Percentiles rank a stretch among this genome's conserved stretches.
phyloP scores from a whole-genome alignment of 805 yeast species.

The Starmerella floricola region DNA sequence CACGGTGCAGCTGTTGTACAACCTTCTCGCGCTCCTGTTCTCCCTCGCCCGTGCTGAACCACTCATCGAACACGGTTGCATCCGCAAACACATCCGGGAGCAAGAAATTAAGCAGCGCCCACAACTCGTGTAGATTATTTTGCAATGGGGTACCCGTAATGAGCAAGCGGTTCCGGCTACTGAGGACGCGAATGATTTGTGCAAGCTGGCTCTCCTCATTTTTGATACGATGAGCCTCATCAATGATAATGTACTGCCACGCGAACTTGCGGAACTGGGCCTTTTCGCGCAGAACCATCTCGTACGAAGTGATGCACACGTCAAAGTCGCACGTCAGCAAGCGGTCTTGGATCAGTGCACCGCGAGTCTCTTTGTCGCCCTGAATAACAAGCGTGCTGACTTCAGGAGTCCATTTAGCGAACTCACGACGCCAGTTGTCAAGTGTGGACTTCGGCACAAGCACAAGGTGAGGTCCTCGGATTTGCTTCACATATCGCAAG shows the following conservation, averaged over 20 bases:
- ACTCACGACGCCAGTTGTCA: slow-evolving; percentile 94
- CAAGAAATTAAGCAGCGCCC: slow-evolving; percentile 86
- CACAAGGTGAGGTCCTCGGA: slow-evolving; percentile 82
- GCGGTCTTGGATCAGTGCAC: slow-evolving; percentile 42
- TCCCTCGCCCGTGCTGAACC: slow-evolving; percentile 42
- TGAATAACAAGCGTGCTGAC: slow-evolving; percentile 75
- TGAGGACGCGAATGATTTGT: slow-evolving; percentile 80
- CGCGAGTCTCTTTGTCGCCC: slow-evolving; percentile 78
- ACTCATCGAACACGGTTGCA: slow-evolving; percentile 75
- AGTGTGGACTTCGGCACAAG: slow-evolving; percentile 92
- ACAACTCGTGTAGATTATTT: slow-evolving; percentile 85
- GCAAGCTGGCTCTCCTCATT: slow-evolving; percentile 87
- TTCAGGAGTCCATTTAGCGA: slow-evolving; percentile 91
- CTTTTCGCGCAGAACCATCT: slow-evolving; percentile 86
- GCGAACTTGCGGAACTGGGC: slow-evolving; percentile 62
- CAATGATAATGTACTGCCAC: slow-evolving; percentile 90
- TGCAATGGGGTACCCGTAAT: slow-evolving; percentile 96
- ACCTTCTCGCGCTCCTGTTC: slow-evolving; percentile 63
- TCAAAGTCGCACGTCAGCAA: slow-evolving; percentile 71
- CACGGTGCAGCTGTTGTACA: slow-evolving; percentile 78
- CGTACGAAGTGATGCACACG: slow-evolving; percentile 81
- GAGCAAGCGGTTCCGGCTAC: slow-evolving; percentile 68
- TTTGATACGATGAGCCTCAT: slow-evolving; percentile 94
- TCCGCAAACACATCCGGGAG: slow-evolving; percentile 94
- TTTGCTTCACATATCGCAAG: slow-evolving; percentile 59